These are phyloP conservation scores for Pulveroboletus sp. DNA, from an alignment of 768 basidiomycete species.

Conservation along the genomic window DNA sequence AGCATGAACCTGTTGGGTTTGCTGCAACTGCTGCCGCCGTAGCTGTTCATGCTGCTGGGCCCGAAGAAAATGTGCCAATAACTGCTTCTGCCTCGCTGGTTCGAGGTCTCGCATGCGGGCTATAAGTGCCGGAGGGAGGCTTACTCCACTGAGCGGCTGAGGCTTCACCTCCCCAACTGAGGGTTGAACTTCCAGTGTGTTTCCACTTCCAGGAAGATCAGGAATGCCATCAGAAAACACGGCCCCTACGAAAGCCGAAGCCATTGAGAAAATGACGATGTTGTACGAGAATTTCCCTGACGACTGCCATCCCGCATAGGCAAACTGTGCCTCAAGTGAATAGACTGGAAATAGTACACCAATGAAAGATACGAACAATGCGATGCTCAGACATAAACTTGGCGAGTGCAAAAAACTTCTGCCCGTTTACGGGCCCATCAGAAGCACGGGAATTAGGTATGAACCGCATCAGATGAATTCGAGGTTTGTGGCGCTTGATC, in stretches of 20 bases:
- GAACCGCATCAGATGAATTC: slow-evolving; percentile 40
- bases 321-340: slow-evolving; percentile 36
- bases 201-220: slow-evolving; percentile 27
- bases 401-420: slow-evolving; percentile 38
- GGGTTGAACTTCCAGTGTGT: slow-evolving; percentile 8
- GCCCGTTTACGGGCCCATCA: slow-evolving; percentile 40
- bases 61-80: slow-evolving; percentile 11
- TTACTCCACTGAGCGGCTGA: neutral
- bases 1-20: slow-evolving; percentile 14
- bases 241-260: slow-evolving; percentile 37
- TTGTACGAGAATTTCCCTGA: slow-evolving; percentile 41
- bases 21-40: slow-evolving; percentile 26
- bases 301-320: slow-evolving; percentile 47
- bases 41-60: slow-evolving; percentile 15
- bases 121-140: slow-evolving; percentile 9
- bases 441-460: slow-evolving; percentile 26
- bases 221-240: slow-evolving; percentile 55
- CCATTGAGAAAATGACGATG: slow-evolving; percentile 43
- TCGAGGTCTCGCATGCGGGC: slow-evolving; percentile 24
- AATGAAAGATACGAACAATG: slow-evolving; percentile 37
- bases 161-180: slow-evolving; percentile 4
- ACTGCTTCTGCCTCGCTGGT: slow-evolving; percentile 17
- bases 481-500: slow-evolving; percentile 37
- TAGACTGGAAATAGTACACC: neutral
- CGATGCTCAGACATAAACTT: slow-evolving; percentile 39